These are phyloP conservation scores for Ogataea salicorniae DNA, from an alignment of 805 yeast genomes.

Conservation along the genomic window DNA sequence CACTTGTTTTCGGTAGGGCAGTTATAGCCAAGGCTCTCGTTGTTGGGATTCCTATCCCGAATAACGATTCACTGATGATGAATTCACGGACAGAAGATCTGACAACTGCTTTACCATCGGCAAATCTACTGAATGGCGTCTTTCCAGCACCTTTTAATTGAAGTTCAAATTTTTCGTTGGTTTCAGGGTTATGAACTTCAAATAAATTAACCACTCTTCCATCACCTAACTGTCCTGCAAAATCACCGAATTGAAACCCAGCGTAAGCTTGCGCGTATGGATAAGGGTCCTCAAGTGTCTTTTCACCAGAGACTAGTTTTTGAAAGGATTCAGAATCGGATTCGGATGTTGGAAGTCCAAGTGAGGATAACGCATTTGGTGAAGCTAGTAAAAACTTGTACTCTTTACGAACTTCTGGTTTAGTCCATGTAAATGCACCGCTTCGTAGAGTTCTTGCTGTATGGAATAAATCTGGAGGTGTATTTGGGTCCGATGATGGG, in stretches of 20 bases:
- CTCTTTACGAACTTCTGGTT: slow-evolving; percentile 57
- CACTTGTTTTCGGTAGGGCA: slow-evolving; percentile 66
- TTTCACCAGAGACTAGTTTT: slow-evolving; percentile 56
- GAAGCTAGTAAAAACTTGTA: slow-evolving; percentile 55
- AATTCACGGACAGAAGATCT: slow-evolving; percentile 87
- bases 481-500: slow-evolving; percentile 13
- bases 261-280: slow-evolving; percentile 94
- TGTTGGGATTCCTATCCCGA: slow-evolving; percentile 80
- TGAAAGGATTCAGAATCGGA: slow-evolving; percentile 31
- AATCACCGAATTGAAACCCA: slow-evolving; percentile 93
- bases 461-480: slow-evolving; percentile 36
- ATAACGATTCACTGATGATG: slow-evolving; percentile 72
- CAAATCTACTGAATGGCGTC: slow-evolving; percentile 91
- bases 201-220: slow-evolving; percentile 86
- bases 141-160: slow-evolving; percentile 91
- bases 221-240: slow-evolving; percentile 97
- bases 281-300: slow-evolving; percentile 37
- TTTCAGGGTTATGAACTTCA: slow-evolving; percentile 47
- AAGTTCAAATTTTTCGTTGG: slow-evolving; percentile 48
- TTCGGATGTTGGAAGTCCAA: slow-evolving; percentile 45
- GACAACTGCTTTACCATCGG: slow-evolving; percentile 92
- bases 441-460: slow-evolving; percentile 46
- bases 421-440: slow-evolving; percentile 70
- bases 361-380: slow-evolving; percentile 51
- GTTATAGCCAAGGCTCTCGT: slow-evolving; percentile 78